Evolutionary conservation across 768 basidiomycete species (phyloP), one percentile per base, ranked within the genome.

Genomic region (Lepiota venenata): DNA sequence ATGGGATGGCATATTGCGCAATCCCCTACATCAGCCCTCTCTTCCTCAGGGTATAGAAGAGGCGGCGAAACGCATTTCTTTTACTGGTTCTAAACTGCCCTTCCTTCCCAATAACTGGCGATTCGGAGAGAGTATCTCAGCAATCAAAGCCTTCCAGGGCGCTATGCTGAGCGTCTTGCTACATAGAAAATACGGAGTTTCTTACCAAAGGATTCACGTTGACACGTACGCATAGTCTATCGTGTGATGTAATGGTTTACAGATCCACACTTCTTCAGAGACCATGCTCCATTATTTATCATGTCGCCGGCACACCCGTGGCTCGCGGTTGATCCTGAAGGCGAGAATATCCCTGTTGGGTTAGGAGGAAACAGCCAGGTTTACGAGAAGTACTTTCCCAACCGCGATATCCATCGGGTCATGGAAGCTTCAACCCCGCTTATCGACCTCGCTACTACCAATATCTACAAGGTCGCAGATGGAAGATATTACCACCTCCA

Each of bases 81-180:
- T 57, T 27, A 47, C 55, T 11, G 66, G 63, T 1, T 48, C 51
- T 10, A 37, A 36, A 1, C 29, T 41, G 4, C 63, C 64, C 6
- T 50, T 39, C 21, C 43, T 64, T 6, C 66, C 61, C 11, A 60
- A 62, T 18, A 65, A 65, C 46, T 65, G 64, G 64, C 60, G 61
- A 36, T 66, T 64, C 35, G 59, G 64, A 11, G 66, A 68, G 55
- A 65, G 64, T 44, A 58, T 64, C 16, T 59, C 64, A 50, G 61
- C 65, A 9, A 56, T 68, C 39, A 66, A 66, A 41, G 66, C 60
- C 5, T 65, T 65, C 22, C 62, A 68, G 50, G 66, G 52, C 5
- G 56, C 62, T 2, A 65, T 65, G 61, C 54, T 64, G 9, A 66
- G 63, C 37, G 61, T 62, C 7, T 55, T 65, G 29, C 46, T 63